Percentiles rank a stretch among this genome's conserved stretches.
Evolutionary conservation across 2,329 filamentous ascomycete genomes (phyloP).

Genomic region (Aspergillus texensis): DNA sequence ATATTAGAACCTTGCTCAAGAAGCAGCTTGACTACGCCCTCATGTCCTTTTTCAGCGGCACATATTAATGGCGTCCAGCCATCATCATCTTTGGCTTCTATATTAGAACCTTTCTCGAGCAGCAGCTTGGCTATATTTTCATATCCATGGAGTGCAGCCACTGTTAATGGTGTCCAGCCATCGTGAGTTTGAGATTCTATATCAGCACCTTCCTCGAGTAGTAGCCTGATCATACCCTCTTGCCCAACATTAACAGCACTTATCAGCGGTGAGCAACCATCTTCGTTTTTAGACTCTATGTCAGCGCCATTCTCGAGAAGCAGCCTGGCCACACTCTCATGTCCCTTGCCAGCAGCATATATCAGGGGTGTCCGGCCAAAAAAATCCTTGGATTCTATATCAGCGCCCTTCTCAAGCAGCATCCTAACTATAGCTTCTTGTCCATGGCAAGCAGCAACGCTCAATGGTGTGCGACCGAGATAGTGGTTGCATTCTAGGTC

Average conservation of each 20-base stretch:
- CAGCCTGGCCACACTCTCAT: too few relatives aligned
- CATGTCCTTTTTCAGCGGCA: too few relatives aligned
- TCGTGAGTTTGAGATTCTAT: background rate
- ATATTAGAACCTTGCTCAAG: background rate
- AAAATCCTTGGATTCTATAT: background rate
- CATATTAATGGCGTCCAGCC: background rate
- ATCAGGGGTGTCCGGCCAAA: too few relatives aligned
- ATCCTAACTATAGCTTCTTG: background rate
- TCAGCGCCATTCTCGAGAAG: too few relatives aligned
- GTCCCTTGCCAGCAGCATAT: too few relatives aligned
- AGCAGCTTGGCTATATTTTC: background rate
- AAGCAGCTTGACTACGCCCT: too few relatives aligned
- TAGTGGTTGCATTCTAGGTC: background rate
- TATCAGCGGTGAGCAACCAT: background rate
- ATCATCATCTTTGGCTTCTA: background rate
- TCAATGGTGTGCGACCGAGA: background rate
- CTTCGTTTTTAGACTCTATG: too few relatives aligned
- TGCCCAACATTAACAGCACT: background rate
- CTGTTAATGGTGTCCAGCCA: too few relatives aligned
- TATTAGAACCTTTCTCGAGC: background rate
- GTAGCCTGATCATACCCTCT: background rate
- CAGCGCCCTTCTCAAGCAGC: background rate
- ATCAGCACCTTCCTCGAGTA: background rate
- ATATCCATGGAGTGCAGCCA: background rate
- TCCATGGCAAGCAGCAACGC: background rate